phyloP scores from a whole-genome alignment of 306 rosid species.

The Vigna trinervia region DNA sequence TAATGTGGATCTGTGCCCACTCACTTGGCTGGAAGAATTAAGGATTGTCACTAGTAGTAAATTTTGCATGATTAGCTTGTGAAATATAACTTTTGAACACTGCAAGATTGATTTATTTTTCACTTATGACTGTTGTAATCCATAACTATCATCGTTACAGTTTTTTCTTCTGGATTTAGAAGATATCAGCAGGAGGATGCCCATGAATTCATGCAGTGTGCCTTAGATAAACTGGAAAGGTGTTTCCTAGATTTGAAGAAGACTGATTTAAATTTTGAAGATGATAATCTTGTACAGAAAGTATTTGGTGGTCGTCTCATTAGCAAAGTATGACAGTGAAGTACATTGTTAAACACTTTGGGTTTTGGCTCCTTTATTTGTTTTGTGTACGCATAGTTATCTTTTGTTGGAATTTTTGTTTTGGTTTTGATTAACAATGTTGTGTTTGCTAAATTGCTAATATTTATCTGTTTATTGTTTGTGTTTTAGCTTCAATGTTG shows the following conservation, averaged over 20 bases:
- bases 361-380: slow-evolving; percentile 1
- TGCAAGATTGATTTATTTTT: background rate
- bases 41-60: background rate
- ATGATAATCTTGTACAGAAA: slow-evolving; percentile 64
- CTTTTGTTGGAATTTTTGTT: slow-evolving; percentile 3
- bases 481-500: slow-evolving; percentile 80
- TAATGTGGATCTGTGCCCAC: background rate
- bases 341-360: slow-evolving; percentile 26
- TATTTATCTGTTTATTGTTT: background rate
- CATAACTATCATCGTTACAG: slow-evolving; percentile 74
- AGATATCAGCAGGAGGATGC: slow-evolving; percentile 93
- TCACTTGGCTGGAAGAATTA: background rate
- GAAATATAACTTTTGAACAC: background rate
- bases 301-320: slow-evolving; percentile 83
- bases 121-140: slow-evolving; percentile 41
- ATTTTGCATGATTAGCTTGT: slow-evolving; percentile 7
- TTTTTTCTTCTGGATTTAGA: slow-evolving; percentile 67
- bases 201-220: slow-evolving; percentile 89
- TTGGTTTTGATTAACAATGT: background rate
- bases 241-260: slow-evolving; percentile 52
- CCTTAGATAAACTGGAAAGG: slow-evolving; percentile 74
- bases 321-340: slow-evolving; percentile 65
- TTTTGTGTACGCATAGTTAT: slow-evolving; percentile 11
- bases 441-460: slow-evolving; percentile 38
- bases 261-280: slow-evolving; percentile 38